Evolutionary conservation across 1,284 basidiomycete genomes (phyloP).

Genomic region (Heterobasidion irregulare): DNA sequence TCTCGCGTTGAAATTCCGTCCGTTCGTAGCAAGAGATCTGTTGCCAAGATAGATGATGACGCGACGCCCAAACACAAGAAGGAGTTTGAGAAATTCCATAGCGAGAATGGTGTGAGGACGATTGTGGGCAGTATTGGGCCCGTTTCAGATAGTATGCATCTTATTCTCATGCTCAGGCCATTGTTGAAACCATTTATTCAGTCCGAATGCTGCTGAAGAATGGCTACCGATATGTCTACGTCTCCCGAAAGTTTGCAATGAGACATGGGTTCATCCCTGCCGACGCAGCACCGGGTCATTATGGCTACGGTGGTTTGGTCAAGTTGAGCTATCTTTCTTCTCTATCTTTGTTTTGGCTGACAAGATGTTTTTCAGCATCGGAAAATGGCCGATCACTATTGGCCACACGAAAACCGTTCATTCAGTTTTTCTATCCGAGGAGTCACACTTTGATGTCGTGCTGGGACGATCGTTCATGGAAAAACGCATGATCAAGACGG

Average conservation of each 20-base stretch:
- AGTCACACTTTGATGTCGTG: slow-evolving; percentile 95
- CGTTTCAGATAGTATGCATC: slow-evolving; percentile 70
- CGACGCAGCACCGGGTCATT: slow-evolving; percentile 75
- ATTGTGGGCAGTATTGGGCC: slow-evolving; percentile 89
- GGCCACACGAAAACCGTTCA: slow-evolving; percentile 34
- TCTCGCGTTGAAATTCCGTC: slow-evolving; percentile 18
- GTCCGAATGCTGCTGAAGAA: slow-evolving; percentile 90
- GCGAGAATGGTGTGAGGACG: slow-evolving; percentile 88
- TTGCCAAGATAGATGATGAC: slow-evolving; percentile 23
- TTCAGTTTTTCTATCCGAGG: slow-evolving; percentile 81
- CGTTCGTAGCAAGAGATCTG: slow-evolving; percentile 28
- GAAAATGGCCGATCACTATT: slow-evolving; percentile 69
- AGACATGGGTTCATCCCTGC: slow-evolving; percentile 85
- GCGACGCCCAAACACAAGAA: slow-evolving; percentile 58
- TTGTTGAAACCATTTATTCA: slow-evolving; percentile 18
- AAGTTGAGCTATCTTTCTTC: slow-evolving; percentile 29
- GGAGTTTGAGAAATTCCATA: slow-evolving; percentile 81
- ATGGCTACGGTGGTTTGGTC: slow-evolving; percentile 80
- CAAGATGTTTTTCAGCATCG: slow-evolving; percentile 38
- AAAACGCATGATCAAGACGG: slow-evolving; percentile 77
- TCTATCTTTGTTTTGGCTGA: not conserved
- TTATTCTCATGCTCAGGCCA: slow-evolving; percentile 5
- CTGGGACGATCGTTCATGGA: slow-evolving; percentile 94
- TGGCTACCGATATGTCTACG: slow-evolving; percentile 94
- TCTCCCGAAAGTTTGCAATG: slow-evolving; percentile 89